A percentile compares a stretch with the other conserved stretches of the same genome.
These are phyloP conservation scores for Cornus suecica DNA, from an alignment of 148 eudicot species.

Conservation along the genomic window DNA sequence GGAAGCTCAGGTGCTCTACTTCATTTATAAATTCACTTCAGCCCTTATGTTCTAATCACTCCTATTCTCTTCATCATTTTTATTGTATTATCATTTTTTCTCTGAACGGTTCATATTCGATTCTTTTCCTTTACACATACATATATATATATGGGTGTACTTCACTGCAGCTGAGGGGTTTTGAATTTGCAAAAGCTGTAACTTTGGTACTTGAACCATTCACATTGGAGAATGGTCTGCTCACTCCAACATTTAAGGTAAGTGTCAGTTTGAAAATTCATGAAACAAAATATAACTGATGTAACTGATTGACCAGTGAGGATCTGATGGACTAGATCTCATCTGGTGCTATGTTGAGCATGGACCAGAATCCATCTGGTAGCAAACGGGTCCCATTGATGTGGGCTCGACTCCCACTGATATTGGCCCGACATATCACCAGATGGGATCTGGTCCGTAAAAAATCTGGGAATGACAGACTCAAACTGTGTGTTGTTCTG, in stretches of 20 bases:
- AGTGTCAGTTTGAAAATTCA: not conserved
- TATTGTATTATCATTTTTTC: too few species aligned
- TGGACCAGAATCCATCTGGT: too few species aligned
- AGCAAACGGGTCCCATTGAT: too few species aligned
- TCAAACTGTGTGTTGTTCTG: not conserved
- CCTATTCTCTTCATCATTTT: too few species aligned
- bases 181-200: slow-evolving; percentile 47
- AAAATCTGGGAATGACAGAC: not conserved
- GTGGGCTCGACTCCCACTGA: too few species aligned
- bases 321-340: too few species aligned
- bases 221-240: slow-evolving; percentile 41
- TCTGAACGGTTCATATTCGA: too few species aligned
- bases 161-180: slow-evolving; percentile 54
- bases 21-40: not conserved
- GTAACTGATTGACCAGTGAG: too few species aligned
- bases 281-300: too few species aligned
- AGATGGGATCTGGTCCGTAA: too few species aligned
- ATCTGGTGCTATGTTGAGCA: too few species aligned
- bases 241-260: slow-evolving; percentile 50
- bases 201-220: slow-evolving; percentile 44
- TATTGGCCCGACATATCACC: too few species aligned
- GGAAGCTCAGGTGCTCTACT: slow-evolving; percentile 60
- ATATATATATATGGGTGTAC: not conserved
- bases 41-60: not conserved
- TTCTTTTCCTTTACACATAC: slow-evolving; percentile 6